phyloP scores from a whole-genome alignment of 805 yeast species.

The Saccharomycopsis lassenensis region DNA sequence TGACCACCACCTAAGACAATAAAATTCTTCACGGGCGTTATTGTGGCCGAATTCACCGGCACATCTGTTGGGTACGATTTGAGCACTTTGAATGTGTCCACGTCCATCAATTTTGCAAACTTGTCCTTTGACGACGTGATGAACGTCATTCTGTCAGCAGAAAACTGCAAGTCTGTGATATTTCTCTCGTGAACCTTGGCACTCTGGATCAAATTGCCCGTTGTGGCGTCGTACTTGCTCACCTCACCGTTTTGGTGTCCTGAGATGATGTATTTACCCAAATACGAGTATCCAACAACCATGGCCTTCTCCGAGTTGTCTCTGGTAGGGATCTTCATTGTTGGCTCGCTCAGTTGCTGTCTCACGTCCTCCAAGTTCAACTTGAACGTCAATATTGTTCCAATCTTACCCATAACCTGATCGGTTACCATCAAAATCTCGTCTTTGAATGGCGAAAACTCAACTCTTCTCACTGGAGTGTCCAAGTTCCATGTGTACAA shows the following conservation, averaged over 20 bases:
- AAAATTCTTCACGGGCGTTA: conserved; percentile 87
- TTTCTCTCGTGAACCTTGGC: conserved; percentile 62
- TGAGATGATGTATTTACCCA: conserved; percentile 62
- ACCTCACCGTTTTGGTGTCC: conserved; percentile 85
- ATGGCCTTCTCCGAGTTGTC: conserved; percentile 54
- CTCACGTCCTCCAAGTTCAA: conserved; percentile 39
- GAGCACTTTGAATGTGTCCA: conserved; percentile 58
- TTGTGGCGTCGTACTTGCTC: conserved; percentile 64
- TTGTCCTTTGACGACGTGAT: conserved; percentile 91
- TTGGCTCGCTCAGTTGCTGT: conserved; percentile 43
- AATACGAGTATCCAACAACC: conserved; percentile 81
- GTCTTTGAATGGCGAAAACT: conserved; percentile 61
- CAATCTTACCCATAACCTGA: conserved; percentile 82
- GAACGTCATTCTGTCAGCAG: conserved; percentile 79
- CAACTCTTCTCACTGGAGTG: conserved; percentile 87
- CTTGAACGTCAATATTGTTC: conserved; percentile 61
- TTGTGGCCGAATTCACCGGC: conserved; percentile 90
- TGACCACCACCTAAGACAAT: conserved; percentile 98
- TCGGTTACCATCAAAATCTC: conserved; percentile 71
- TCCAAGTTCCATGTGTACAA: conserved; percentile 61
- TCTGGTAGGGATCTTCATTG: conserved; percentile 47
- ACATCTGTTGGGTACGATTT: conserved; percentile 80
- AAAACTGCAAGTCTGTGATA: conserved; percentile 84
- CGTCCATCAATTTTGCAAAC: conserved; percentile 66
- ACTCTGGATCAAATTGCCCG: conserved; percentile 57